A percentile compares a stretch with the other conserved stretches of the same genome.
Conservation (phyloP, 495 filamentous ascomycete species). For the Penicillium pulvis region DNA sequence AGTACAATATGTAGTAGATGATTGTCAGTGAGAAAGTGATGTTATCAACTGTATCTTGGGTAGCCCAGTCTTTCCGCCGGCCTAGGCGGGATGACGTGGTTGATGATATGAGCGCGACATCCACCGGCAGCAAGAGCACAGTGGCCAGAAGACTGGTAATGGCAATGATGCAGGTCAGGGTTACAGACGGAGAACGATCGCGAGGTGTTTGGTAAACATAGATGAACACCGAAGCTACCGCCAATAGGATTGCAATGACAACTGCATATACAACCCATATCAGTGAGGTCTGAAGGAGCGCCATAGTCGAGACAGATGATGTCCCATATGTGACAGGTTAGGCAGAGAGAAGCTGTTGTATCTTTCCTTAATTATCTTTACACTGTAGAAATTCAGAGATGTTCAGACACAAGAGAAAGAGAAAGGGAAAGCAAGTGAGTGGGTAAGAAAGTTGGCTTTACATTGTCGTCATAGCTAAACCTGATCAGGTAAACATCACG, state of each 20-base stretch:
- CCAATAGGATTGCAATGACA: constrained; percentile 68
- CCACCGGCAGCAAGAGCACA: constrained; percentile 87
- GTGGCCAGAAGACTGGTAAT: constrained; percentile 87
- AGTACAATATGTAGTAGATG: constrained; percentile 92
- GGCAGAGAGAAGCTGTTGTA: background rate
- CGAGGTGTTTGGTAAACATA: constrained; percentile 84
- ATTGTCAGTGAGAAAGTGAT: constrained; percentile 80
- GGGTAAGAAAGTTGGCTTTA: constrained; percentile 3
- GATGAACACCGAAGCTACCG: constrained; percentile 77
- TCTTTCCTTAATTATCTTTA: background rate
- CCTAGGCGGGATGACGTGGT: constrained; percentile 76
- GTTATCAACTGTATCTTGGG: constrained; percentile 68
- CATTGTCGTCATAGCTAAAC: constrained; percentile 24
- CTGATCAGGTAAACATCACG: constrained; percentile 15
- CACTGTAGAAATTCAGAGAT: background rate
- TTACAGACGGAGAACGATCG: constrained; percentile 80
- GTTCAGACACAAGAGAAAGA: background rate
- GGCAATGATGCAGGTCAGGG: constrained; percentile 79
- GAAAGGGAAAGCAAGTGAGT: background rate
- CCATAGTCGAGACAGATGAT: constrained; percentile 46
- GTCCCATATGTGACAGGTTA: constrained; percentile 16
- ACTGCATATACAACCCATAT: constrained; percentile 93
- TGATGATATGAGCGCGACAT: constrained; percentile 90
- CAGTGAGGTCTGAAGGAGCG: constrained; percentile 76
- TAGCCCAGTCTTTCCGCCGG: constrained; percentile 92